Evolutionary conservation across 805 yeast species (phyloP).

Genomic region (Wickerhamia fluorescens): DNA sequence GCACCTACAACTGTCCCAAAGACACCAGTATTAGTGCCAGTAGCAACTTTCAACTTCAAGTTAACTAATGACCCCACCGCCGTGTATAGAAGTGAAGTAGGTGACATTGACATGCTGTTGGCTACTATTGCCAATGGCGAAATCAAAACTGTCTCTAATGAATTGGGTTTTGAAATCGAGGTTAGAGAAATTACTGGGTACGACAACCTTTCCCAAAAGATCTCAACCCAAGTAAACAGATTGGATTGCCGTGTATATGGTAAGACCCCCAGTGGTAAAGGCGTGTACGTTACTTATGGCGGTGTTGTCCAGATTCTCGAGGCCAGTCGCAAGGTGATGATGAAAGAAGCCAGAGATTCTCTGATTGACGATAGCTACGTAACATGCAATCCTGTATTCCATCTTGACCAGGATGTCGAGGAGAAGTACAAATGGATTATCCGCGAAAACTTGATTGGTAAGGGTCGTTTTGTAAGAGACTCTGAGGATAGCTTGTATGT

Average conservation of each 20-base stretch:
- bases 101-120: no score
- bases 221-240: slow-evolving; percentile 26
- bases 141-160: slow-evolving; percentile 23
- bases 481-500: slow-evolving; percentile 39
- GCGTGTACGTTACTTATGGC: slow-evolving; percentile 36
- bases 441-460: slow-evolving; percentile 44
- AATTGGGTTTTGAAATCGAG: slow-evolving; percentile 26
- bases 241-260: slow-evolving; percentile 47
- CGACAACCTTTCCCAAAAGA: no score
- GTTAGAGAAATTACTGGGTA: slow-evolving; percentile 28
- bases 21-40: slow-evolving; percentile 25
- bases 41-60: slow-evolving; percentile 22
- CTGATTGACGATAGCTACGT: slow-evolving; percentile 43
- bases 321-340: slow-evolving; percentile 25
- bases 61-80: no score
- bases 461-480: slow-evolving; percentile 52
- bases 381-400: slow-evolving; percentile 40
- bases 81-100: no score
- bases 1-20: slow-evolving; percentile 10
- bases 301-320: slow-evolving; percentile 44
- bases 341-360: slow-evolving; percentile 23
- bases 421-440: slow-evolving; percentile 46
- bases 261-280: slow-evolving; percentile 37
- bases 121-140: slow-evolving; percentile 21
- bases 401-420: slow-evolving; percentile 34